A percentile compares a stretch with the other conserved stretches of the same genome.
These are phyloP conservation scores for Suillus lakei DNA, from an alignment of 768 basidiomycete genomes.

Conservation along the genomic window DNA sequence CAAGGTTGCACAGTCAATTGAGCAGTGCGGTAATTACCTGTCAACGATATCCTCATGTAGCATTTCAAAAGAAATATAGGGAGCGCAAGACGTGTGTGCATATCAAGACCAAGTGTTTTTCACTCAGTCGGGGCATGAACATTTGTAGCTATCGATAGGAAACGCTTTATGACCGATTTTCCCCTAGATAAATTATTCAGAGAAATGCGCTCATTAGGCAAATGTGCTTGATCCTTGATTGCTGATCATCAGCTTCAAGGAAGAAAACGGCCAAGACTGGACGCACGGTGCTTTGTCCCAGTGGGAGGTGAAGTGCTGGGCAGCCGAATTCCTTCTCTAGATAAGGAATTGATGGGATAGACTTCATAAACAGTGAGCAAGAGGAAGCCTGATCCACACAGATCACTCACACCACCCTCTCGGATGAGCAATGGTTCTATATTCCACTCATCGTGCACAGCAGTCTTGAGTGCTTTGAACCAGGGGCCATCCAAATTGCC, in stretches of 20 bases:
- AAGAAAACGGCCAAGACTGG: slow-evolving; percentile 2
- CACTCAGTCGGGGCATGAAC: not conserved
- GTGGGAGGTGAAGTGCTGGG: slow-evolving; percentile 89
- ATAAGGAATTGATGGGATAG: slow-evolving; percentile 92
- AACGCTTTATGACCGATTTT: slow-evolving; percentile 77
- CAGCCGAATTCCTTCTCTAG: slow-evolving; percentile 92
- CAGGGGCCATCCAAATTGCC: slow-evolving; percentile 84
- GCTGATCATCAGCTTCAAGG: not conserved
- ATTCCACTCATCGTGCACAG: slow-evolving; percentile 88
- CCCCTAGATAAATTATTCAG: slow-evolving; percentile 80
- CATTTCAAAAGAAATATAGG: not conserved
- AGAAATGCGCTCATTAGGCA: slow-evolving; percentile 92
- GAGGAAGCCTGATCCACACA: not conserved
- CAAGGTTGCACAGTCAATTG: too few relatives aligned
- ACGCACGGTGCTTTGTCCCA: slow-evolving; percentile 88
- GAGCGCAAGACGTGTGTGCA: not conserved
- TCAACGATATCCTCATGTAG: not conserved
- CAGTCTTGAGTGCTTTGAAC: slow-evolving; percentile 84
- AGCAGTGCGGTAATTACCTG: not conserved
- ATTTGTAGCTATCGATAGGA: slow-evolving; percentile 47
- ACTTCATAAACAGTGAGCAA: slow-evolving; percentile 48
- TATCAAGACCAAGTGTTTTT: not conserved
- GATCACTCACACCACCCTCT: slow-evolving; percentile 82
- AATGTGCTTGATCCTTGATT: slow-evolving; percentile 83
- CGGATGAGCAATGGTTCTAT: slow-evolving; percentile 84